These are phyloP conservation scores for Boletus pseudo-olivaceus DNA, from an alignment of 768 basidiomycete genomes.

Conservation along the genomic window DNA sequence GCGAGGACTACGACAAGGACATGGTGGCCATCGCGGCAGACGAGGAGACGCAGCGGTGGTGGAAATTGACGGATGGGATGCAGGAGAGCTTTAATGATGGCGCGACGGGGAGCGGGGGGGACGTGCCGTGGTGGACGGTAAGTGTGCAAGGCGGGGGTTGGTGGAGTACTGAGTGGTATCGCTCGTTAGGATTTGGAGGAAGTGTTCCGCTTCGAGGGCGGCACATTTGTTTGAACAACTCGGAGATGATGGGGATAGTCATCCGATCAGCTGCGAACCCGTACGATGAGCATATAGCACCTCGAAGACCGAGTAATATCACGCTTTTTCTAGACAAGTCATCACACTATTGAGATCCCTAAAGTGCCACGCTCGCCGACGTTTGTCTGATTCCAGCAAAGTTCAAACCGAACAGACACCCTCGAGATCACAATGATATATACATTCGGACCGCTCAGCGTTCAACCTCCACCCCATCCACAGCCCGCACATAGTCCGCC, in stretches of 20 bases:
- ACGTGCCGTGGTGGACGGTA: conserved; percentile 71
- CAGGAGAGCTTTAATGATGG: conserved; percentile 72
- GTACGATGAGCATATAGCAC: not conserved
- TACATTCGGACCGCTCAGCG: not conserved
- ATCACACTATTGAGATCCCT: no score
- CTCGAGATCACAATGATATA: not conserved
- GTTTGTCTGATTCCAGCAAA: not conserved
- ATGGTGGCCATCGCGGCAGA: conserved; percentile 64
- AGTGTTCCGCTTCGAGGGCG: conserved; percentile 67
- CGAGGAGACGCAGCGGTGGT: conserved; percentile 72
- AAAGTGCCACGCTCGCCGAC: not conserved
- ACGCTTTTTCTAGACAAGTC: not conserved
- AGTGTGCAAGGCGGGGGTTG: conserved; percentile 5
- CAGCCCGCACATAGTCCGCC: conserved; percentile 44
- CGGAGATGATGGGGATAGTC: no score
- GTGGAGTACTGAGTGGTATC: not conserved
- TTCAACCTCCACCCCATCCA: conserved; percentile 49
- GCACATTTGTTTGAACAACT: conserved; percentile 4
- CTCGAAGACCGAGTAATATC: not conserved
- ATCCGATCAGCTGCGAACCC: not conserved
- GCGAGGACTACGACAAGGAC: conserved; percentile 59
- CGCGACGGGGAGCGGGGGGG: conserved; percentile 64
- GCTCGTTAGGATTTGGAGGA: conserved; percentile 50
- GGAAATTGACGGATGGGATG: conserved; percentile 73
- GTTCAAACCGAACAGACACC: not conserved